phyloP scores from a whole-genome alignment of 2,329 filamentous ascomycete species.

The Coniochaeta hoffmannii region DNA sequence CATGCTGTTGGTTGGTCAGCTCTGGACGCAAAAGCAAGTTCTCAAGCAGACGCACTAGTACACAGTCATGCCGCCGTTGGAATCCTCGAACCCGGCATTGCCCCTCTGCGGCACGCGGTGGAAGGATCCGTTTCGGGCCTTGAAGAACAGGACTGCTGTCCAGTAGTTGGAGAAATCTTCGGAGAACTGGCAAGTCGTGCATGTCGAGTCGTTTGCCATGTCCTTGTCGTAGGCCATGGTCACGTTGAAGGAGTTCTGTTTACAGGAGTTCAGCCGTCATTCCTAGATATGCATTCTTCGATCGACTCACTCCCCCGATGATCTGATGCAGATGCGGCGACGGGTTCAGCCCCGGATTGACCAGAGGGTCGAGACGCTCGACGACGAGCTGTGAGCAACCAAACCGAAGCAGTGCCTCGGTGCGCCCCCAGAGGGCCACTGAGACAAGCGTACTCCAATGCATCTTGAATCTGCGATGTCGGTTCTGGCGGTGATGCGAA shows the following conservation, averaged over 20 bases:
- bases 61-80: conserved; percentile 23
- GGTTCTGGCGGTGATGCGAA: background rate
- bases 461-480: conserved; percentile 3
- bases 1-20: conserved; percentile 21
- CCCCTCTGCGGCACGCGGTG: conserved; percentile 14
- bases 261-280: background rate
- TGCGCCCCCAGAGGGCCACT: conserved; percentile 7
- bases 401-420: conserved; percentile 11
- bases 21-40: background rate
- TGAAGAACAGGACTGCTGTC: conserved; percentile 12
- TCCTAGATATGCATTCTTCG: background rate
- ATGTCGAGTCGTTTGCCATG: conserved; percentile 18
- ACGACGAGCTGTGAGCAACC: conserved; percentile 13
- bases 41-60: conserved; percentile 19
- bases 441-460: conserved; percentile 1
- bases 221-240: conserved; percentile 25
- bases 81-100: conserved; percentile 23
- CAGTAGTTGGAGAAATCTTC: conserved; percentile 25
- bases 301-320: conserved; percentile 13
- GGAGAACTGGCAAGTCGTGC: conserved; percentile 24
- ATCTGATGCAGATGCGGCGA: conserved; percentile 14
- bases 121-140: background rate
- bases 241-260: conserved; percentile 28
- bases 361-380: conserved; percentile 13
- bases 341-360: conserved; percentile 9